Conservation (phyloP, 2,329 filamentous ascomycete genomes). For the Escovopsis sp. region DNA sequence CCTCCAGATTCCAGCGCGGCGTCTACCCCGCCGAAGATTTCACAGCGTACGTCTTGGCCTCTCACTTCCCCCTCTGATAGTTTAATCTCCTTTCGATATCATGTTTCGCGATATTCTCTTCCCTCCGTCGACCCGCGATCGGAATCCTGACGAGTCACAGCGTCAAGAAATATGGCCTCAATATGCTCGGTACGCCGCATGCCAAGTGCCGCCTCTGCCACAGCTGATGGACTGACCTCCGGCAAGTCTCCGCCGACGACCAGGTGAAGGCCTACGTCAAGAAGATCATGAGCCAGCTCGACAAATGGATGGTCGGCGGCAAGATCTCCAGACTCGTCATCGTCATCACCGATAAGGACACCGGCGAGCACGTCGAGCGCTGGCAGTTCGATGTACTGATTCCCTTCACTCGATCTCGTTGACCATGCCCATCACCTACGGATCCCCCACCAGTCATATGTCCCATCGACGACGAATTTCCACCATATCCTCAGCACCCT, state of each 20-base stretch:
- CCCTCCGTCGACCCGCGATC: too few relatives aligned
- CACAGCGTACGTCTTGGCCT: slow-evolving; percentile 62
- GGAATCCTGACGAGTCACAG: too few relatives aligned
- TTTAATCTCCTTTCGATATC: too few relatives aligned
- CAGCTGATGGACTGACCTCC: background rate
- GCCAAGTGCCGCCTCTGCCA: too few relatives aligned
- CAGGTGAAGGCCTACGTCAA: slow-evolving; percentile 99
- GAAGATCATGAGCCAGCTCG: slow-evolving; percentile 95
- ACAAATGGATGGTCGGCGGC: slow-evolving; percentile 92
- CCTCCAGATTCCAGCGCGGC: slow-evolving; percentile 61
- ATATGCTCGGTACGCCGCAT: slow-evolving; percentile 59
- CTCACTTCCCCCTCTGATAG: too few relatives aligned
- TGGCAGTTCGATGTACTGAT: slow-evolving; percentile 85
- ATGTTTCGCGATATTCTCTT: too few relatives aligned
- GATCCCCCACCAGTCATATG: background rate
- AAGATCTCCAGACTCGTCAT: slow-evolving; percentile 97
- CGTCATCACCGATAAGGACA: slow-evolving; percentile 94
- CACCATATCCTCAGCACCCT: too few relatives aligned
- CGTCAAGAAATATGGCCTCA: slow-evolving; percentile 98
- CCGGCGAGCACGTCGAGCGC: slow-evolving; percentile 84
- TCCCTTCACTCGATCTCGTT: background rate
- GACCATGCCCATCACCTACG: background rate
- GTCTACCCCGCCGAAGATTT: slow-evolving; percentile 94
- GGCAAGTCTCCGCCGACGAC: slow-evolving; percentile 82
- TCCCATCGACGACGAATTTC: background rate